A percentile compares a stretch with the other conserved stretches of the same genome.
Evolutionary conservation across 768 basidiomycete species (phyloP).

Genomic region (Mycena galopus): DNA sequence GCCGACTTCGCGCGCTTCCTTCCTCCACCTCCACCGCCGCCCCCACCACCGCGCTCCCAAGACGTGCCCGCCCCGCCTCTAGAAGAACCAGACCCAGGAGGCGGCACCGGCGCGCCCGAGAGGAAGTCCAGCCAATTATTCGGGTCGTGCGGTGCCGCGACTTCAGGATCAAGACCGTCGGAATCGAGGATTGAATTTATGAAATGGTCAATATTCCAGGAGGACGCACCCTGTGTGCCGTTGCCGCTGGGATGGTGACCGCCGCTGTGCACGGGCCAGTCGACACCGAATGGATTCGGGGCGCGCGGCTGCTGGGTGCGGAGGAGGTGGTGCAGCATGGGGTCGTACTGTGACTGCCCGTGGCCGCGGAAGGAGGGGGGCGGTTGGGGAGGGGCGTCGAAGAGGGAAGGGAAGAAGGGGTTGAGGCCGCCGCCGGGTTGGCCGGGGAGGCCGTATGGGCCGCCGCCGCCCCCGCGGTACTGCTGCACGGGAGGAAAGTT

Average conservation of each 20-base stretch:
- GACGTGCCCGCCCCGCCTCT: conserved; percentile 23
- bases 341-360: conserved; percentile 24
- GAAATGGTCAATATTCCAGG: conserved; percentile 39
- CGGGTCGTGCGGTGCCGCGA: not conserved
- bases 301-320: conserved; percentile 21
- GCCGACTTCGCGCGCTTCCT: conserved; percentile 19
- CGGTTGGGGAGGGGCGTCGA: conserved; percentile 18
- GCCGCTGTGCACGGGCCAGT: conserved; percentile 35
- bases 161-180: conserved; percentile 11
- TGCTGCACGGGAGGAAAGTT: conserved; percentile 26
- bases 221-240: conserved; percentile 35
- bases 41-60: conserved; percentile 23
- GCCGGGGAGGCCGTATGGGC: conserved; percentile 15
- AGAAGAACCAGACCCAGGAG: not conserved
- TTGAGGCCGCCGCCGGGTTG: not conserved
- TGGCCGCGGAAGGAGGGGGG: conserved; percentile 11
- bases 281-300: conserved; percentile 23
- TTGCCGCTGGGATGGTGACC: not conserved
- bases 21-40: not conserved
- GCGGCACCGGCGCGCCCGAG: not conserved
- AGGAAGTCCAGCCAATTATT: conserved; percentile 33
- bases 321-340: conserved; percentile 30
- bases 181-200: conserved; percentile 36
- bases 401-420: conserved; percentile 23
- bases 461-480: conserved; percentile 23